Conservation (phyloP, 2,329 filamentous ascomycete genomes). For the Cytospora paraplurivora region DNA sequence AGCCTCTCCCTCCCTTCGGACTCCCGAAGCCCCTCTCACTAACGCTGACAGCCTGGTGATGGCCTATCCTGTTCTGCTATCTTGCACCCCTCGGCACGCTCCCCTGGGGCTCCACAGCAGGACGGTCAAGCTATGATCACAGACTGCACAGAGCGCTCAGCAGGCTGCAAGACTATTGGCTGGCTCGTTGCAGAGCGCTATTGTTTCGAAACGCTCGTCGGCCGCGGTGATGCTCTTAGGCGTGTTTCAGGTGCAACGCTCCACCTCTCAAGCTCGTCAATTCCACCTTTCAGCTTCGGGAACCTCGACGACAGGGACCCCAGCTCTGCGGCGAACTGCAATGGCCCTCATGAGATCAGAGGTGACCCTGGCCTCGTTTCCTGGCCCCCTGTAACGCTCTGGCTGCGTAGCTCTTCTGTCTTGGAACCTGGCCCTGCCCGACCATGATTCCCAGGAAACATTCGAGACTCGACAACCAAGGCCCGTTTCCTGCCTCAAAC, state of each 20-base stretch:
- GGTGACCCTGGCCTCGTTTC: conserved; percentile 27
- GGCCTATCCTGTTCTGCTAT: conserved; percentile 9
- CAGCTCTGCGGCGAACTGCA: conserved; percentile 16
- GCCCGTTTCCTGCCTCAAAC: conserved; percentile 19
- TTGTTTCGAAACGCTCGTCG: conserved; percentile 30
- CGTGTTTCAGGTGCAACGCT: conserved; percentile 35
- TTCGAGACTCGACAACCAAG: conserved; percentile 21
- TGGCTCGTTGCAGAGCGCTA: conserved; percentile 25
- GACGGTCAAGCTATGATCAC: conserved; percentile 20
- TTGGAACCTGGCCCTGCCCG: conserved; percentile 17
- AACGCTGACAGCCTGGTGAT: conserved; percentile 25
- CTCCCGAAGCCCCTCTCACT: not conserved
- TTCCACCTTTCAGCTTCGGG: conserved; percentile 27
- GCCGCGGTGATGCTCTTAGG: conserved; percentile 32
- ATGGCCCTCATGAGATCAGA: conserved; percentile 27
- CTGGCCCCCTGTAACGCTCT: conserved; percentile 15
- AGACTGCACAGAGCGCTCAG: conserved; percentile 10
- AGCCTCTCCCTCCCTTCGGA: not conserved
- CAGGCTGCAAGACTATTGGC: conserved; percentile 21
- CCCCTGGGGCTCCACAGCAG: conserved; percentile 17
- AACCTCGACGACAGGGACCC: conserved; percentile 17
- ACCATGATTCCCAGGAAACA: conserved; percentile 21
- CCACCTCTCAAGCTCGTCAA: conserved; percentile 27
- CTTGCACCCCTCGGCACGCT: conserved; percentile 2
- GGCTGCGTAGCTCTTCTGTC: conserved; percentile 22